Conservation (phyloP, 495 filamentous ascomycete species). For the Talaromyces wortmannii region DNA sequence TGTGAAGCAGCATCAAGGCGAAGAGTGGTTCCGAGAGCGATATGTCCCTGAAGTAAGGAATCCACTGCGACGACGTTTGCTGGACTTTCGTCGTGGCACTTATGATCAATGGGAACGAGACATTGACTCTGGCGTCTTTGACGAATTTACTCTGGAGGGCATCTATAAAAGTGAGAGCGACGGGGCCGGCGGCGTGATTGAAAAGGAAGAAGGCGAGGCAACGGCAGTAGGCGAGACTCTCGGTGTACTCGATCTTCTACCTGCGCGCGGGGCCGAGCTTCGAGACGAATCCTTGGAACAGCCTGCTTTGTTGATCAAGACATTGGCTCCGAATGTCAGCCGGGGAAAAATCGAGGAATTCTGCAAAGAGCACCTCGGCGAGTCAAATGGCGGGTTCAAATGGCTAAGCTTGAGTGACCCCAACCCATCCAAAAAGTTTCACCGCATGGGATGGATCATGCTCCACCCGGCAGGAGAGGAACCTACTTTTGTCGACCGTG, state of each 20-base stretch:
- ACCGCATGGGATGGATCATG: conserved; percentile 98
- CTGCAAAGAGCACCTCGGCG: conserved; percentile 84
- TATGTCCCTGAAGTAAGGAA: conserved; percentile 79
- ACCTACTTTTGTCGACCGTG: conserved; percentile 40
- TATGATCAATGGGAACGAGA: conserved; percentile 84
- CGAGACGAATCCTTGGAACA: conserved; percentile 76
- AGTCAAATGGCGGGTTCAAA: conserved; percentile 79
- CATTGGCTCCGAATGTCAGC: conserved; percentile 91
- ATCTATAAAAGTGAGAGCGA: conserved; percentile 93
- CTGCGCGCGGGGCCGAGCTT: conserved; percentile 69
- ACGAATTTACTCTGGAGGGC: conserved; percentile 91
- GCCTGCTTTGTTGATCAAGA: conserved; percentile 95
- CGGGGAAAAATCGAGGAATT: conserved; percentile 89
- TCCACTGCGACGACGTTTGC: conserved; percentile 58
- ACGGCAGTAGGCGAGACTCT: conserved; percentile 87
- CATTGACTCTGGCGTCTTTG: conserved; percentile 73
- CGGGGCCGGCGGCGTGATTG: conserved; percentile 75
- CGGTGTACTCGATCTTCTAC: conserved; percentile 82
- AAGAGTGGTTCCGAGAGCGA: conserved; percentile 97
- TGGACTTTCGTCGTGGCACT: conserved; percentile 63
- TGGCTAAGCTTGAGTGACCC: conserved; percentile 93
- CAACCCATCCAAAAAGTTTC: conserved; percentile 92
- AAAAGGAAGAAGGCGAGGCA: conserved; percentile 92
- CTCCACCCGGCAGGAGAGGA: conserved; percentile 70
- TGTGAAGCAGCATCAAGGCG: conserved; percentile 81